Evolutionary conservation across 2,329 filamentous ascomycete genomes (phyloP), one percentile per base, ranked within the genome.

Genomic region (Cercospora sp.): DNA sequence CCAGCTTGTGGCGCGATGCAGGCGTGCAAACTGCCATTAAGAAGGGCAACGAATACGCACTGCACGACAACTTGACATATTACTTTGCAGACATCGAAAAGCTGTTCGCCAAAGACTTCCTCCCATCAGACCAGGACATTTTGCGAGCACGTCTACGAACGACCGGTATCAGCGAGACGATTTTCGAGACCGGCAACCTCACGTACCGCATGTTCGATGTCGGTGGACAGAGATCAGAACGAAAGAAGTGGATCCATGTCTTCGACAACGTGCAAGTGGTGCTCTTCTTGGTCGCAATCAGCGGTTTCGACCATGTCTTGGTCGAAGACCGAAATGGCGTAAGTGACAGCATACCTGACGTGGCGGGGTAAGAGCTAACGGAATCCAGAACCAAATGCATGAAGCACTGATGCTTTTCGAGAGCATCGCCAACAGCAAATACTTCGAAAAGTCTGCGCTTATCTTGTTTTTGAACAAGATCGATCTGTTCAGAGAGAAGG

Each of bases 121-220:
- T 97, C 20, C 95, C 95, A 16, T 92, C 91, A 77, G 93, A 98
- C 79, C 94, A 98, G 81, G 94, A 98, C 81, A 91, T 98, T 74
- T 86, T 98, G 63, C 69, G 94, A 74, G 95, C 94, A 63, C 88
- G 94, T 79, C 81, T 98, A 79, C 87, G 93, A 75, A 98, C 94
- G 18, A 98, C 95, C 2, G 94, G 94, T 74, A 98, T 98, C 75
- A 97, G 92, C 61, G 94, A 98, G 80, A 97, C 94, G 2, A 87
- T 94, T 70, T 98, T 98, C 80, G 93, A 96, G 79, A 86, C 96
- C 13, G 93, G 93, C 69, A 90, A 94, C 76, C 87, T 97, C 75
- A 96, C 93, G 71, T 97, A 97, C 82, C 91, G 93, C 75, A 97
- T 98, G 93, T 96, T 96, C 80, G 93, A 97, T 76, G 93, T 96